A percentile compares a stretch with the other conserved stretches of the same genome.
Conservation (phyloP, 805 yeast genomes). For the Cephaloascus fragrans region DNA sequence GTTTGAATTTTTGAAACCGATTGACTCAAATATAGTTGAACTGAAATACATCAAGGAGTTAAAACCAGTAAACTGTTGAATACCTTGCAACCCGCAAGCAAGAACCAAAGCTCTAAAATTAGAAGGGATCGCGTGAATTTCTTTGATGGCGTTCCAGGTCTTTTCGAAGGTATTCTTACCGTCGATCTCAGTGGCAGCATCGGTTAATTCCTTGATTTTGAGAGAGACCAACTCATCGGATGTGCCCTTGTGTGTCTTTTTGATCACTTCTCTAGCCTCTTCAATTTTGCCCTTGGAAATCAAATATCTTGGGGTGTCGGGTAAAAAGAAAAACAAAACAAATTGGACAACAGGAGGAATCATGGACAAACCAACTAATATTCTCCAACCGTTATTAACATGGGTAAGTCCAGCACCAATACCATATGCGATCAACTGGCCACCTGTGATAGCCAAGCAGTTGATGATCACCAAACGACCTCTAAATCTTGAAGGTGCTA, state of each 20-base stretch:
- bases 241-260: conserved; percentile 53
- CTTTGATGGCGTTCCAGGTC: conserved; percentile 50
- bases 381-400: conserved; percentile 84
- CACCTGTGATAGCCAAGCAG: conserved; percentile 87
- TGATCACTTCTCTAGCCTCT: conserved; percentile 57
- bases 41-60: conserved; percentile 94
- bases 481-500: conserved; percentile 86
- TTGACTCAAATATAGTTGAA: conserved; percentile 82
- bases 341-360: conserved; percentile 80
- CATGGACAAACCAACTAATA: conserved; percentile 82
- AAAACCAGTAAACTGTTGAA: conserved; percentile 96
- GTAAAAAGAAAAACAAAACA: conserved; percentile 70
- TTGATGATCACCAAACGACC: conserved; percentile 87
- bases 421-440: conserved; percentile 90
- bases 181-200: conserved; percentile 29
- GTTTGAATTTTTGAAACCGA: conserved; percentile 84
- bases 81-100: conserved; percentile 90
- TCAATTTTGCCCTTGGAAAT: conserved; percentile 60
- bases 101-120: conserved; percentile 83
- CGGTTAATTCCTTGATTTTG: conserved; percentile 58
- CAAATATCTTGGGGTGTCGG: conserved; percentile 91
- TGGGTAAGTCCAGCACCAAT: conserved; percentile 79
- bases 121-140: conserved; percentile 60
- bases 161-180: conserved; percentile 32
- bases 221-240: conserved; percentile 53